Evolutionary conservation across 805 yeast species (phyloP), one percentile per base, ranked within the genome.

Genomic region (Ogataea pignaliae): DNA sequence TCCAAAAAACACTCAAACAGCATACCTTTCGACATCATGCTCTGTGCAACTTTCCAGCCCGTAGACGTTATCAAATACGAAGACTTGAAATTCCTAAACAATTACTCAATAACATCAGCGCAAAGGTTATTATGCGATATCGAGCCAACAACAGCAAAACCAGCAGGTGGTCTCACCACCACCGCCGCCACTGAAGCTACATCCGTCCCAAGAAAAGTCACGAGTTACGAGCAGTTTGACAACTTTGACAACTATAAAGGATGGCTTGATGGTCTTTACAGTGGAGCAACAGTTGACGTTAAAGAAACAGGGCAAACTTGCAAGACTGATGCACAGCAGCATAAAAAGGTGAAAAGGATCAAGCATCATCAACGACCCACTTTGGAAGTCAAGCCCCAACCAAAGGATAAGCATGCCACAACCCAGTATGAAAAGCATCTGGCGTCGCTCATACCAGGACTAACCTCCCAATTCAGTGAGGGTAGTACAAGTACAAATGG

Each of bases 1-100:
- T 39, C 39, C 26, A 35, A 32, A 12, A 36, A 38, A 4, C 28
- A 44, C 3, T 40, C 36, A 15, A 48, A 55, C 30, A 41, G 34
- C 26, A 33, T 36, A 3, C 34, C 41, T 10, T 44, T 43, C 30
- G 52, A 56, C 36, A 43, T 56, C 32, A 46, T 58, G 28, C 39
- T 59, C 3, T 52, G 59, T 41, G 61, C 63, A 5, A 53, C 59
- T 6, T 44, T 55, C 34, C 57, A 55, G 37, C 64, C 64, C n/a
- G 46, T 43, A 15, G 56, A 59, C 31, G 47, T 59, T 3, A 31
- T 53, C 30, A 40, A 49, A 36, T 56, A 57, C 35, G 64, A 59
- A 35, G 61, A 60, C 39, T 38, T 44, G 26, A 52, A 53, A 37
- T 55, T 55, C 34, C 28, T 52, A 15, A 40, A 35, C 17, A 46